Percentiles rank a stretch among this genome's conserved stretches.
These are phyloP conservation scores for Amniculicola lignicola DNA, from an alignment of 495 filamentous ascomycete genomes.

Conservation along the genomic window DNA sequence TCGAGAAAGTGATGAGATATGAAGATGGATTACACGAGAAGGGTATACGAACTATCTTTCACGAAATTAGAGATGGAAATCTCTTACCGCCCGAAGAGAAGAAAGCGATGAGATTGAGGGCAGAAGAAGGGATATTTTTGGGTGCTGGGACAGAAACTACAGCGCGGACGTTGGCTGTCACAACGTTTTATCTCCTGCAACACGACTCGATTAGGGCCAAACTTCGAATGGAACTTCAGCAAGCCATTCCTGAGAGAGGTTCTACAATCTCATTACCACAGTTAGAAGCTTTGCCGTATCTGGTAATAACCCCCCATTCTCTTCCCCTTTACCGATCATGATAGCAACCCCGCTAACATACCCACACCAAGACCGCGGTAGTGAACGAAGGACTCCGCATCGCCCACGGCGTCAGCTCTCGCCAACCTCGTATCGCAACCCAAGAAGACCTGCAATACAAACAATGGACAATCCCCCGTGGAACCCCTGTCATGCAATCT, in stretches of 20 bases:
- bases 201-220: neutral
- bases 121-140: neutral
- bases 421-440: neutral
- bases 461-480: slow-evolving; percentile 10
- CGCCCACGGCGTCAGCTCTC: neutral
- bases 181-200: neutral
- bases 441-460: slow-evolving; percentile 13
- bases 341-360: too few species aligned
- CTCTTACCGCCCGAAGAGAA: neutral
- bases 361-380: neutral
- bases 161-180: slow-evolving; percentile 1
- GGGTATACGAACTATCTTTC: neutral
- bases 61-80: neutral
- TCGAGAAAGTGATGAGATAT: neutral
- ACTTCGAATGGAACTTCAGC: neutral
- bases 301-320: neutral
- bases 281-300: slow-evolving; percentile 8
- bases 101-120: neutral
- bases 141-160: slow-evolving; percentile 14
- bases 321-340: too few species aligned
- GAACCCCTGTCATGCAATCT: slow-evolving; percentile 8
- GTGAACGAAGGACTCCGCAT: slow-evolving; percentile 7
- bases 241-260: neutral
- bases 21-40: neutral
- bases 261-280: neutral